These are phyloP conservation scores for Gracilaria vermiculophylla DNA, from an alignment of 23 red algal genomes.

Conservation along the genomic window DNA sequence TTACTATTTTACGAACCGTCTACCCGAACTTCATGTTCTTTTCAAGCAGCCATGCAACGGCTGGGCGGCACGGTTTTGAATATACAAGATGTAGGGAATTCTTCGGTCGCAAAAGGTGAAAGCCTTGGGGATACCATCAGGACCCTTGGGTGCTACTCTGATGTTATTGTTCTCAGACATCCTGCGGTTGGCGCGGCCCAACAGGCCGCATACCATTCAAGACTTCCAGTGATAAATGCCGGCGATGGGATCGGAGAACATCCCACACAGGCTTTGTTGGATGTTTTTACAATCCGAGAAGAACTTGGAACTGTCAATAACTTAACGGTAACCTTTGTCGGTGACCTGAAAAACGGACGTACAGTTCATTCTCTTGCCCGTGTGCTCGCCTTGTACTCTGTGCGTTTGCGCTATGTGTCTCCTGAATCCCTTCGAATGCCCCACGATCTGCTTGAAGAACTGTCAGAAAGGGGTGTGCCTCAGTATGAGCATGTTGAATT, in stretches of 20 bases:
- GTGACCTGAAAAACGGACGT: slow-evolving; percentile 88
- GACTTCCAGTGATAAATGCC: slow-evolving; percentile 88
- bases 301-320: slow-evolving; percentile 99
- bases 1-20: slow-evolving; percentile 91
- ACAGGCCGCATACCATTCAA: slow-evolving; percentile 49
- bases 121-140: slow-evolving; percentile 86
- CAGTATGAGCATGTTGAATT: slow-evolving; percentile 82
- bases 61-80: slow-evolving; percentile 88
- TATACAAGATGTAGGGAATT: slow-evolving; percentile 66
- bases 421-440: slow-evolving; percentile 86
- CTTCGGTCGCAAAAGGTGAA: slow-evolving; percentile 95
- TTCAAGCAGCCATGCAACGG: slow-evolving; percentile 96
- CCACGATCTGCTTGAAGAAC: slow-evolving; percentile 78
- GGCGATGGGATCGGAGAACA: slow-evolving; percentile 98
- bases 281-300: slow-evolving; percentile 99
- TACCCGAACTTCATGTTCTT: slow-evolving; percentile 92
- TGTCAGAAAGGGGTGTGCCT: slow-evolving; percentile 76
- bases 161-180: slow-evolving; percentile 81
- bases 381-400: slow-evolving; percentile 82
- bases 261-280: slow-evolving; percentile 95
- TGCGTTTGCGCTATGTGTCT: slow-evolving; percentile 85
- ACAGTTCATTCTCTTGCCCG: slow-evolving; percentile 97
- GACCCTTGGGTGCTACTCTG: slow-evolving; percentile 89
- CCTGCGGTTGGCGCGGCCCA: slow-evolving; percentile 72
- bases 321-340: slow-evolving; percentile 94